Evolutionary conservation across 2,329 filamentous ascomycete genomes (phyloP).

Genomic region (Elsinoe australis): DNA sequence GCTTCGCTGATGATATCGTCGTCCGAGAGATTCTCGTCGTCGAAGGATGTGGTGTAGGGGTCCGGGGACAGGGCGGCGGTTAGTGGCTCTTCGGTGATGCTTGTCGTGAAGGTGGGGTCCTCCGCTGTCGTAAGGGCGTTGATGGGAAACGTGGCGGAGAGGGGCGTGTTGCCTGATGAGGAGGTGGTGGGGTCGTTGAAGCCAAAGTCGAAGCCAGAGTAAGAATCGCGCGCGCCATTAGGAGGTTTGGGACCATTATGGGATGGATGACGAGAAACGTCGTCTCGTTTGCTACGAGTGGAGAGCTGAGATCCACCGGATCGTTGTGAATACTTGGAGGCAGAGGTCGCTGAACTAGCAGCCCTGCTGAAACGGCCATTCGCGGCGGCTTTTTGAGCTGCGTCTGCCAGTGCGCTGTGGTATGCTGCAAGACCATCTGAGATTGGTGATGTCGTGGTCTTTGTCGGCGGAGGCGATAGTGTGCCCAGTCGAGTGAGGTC

Average conservation of each 20-base stretch:
- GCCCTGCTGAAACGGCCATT: constrained; percentile 67
- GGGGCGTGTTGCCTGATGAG: constrained; percentile 25
- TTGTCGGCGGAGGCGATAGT: background rate
- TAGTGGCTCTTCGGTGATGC: constrained; percentile 40
- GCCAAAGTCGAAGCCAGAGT: constrained; percentile 34
- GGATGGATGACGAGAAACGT: background rate
- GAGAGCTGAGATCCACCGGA: constrained; percentile 19
- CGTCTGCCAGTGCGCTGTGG: constrained; percentile 75
- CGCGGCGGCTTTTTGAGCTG: constrained; percentile 66
- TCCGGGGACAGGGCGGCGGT: constrained; percentile 1
- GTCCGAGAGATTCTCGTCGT: constrained; percentile 49
- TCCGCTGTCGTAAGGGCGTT: constrained; percentile 48
- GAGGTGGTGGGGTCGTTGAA: constrained; percentile 33
- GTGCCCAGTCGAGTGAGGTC: background rate
- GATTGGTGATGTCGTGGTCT: background rate
- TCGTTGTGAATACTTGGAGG: constrained; percentile 22
- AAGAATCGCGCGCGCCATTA: constrained; percentile 18
- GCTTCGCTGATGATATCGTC: constrained; percentile 90
- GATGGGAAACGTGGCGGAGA: constrained; percentile 23
- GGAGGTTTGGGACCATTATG: background rate
- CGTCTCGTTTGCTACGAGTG: constrained; percentile 18
- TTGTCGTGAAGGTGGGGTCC: constrained; percentile 49
- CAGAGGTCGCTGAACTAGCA: constrained; percentile 36
- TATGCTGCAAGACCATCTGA: constrained; percentile 55
- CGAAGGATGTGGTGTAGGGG: constrained; percentile 47